Evolutionary conservation across 139 green algal genomes (phyloP), one percentile per base, ranked within the genome.

Genomic region (Mesotaenium endlicherianum): DNA sequence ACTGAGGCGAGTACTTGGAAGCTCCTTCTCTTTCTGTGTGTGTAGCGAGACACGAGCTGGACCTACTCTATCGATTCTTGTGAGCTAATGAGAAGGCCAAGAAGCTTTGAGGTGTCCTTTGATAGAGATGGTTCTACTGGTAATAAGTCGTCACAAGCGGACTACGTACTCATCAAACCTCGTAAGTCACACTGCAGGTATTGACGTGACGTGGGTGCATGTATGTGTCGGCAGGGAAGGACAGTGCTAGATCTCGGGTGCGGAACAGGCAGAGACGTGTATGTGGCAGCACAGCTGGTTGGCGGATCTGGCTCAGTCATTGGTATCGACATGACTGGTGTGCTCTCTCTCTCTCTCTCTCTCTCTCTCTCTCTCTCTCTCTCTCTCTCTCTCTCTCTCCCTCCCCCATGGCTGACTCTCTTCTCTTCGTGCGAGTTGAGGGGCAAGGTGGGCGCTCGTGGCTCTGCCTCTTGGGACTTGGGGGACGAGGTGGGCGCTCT

Each of bases 291-390:
- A 0, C 88, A 86, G 16, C 90, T 99, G n/a, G 96, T 98, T 1
- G 96, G 96, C 0, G 75, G 30, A 34, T 43, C 36, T 20, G 88
- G 88, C 38, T 76, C 26, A 40, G 85, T 89, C 31, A 90, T 80
- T 5, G 96, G 96, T 0, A 60, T 99, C 14, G 96, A 99, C 89
- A 99, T 99, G 96, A 99, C 96, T 0, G 86, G 84, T 20, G 88
- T 64, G 20, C 60, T 74, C 60, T 74, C 60, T 74, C 60, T 74
- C 36, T 74, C 60, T 74, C 60, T 74, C 60, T 74, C 60, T 74
- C 60, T 74, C 60, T 74, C 60, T 74, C 60, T 74, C 38, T 74
- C 60, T 74, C 60, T 64, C 53, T 64, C 53, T 64, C 53, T 64
- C 53, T 64, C 53, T 64, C 53, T 34, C 53, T 64, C 53, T 64